A percentile compares a stretch with the other conserved stretches of the same genome.
phyloP scores from a whole-genome alignment of 1,139 yeast species.

The Suhomyces coccinellae region DNA sequence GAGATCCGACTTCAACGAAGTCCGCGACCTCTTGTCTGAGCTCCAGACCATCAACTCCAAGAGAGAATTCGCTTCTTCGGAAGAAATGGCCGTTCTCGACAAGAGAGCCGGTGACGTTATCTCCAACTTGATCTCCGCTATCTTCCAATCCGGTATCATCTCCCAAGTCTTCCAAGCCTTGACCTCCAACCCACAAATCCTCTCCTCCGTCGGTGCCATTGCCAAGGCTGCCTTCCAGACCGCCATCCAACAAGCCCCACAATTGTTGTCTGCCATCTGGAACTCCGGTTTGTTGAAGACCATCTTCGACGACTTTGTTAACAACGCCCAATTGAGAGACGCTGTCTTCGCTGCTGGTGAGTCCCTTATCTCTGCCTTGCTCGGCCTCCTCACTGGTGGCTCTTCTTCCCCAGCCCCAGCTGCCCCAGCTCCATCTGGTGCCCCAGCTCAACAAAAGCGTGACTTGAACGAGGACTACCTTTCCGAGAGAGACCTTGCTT shows the following conservation, averaged over 20 bases:
- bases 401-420: conserved; percentile 17
- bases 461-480: conserved; percentile 23
- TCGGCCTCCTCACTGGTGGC: conserved; percentile 30
- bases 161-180: conserved; percentile 39
- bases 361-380: conserved; percentile 35
- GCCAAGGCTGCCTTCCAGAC: conserved; percentile 36
- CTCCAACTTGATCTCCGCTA: conserved; percentile 39
- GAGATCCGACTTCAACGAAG: conserved; percentile 39
- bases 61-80: conserved; percentile 31
- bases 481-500: conserved; percentile 41
- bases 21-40: conserved; percentile 37
- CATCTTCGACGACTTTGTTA: conserved; percentile 34
- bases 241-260: conserved; percentile 44
- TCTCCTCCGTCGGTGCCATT: conserved; percentile 27
- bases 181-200: conserved; percentile 34
- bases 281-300: conserved; percentile 44
- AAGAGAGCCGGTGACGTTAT: conserved; percentile 44
- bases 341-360: conserved; percentile 40
- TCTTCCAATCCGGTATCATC: conserved; percentile 42
- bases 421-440: conserved; percentile 15
- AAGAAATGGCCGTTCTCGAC: conserved; percentile 28
- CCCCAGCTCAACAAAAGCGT: conserved; percentile 22
- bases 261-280: conserved; percentile 45
- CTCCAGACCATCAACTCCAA: conserved; percentile 32
- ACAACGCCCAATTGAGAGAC: conserved; percentile 36